Base-by-base conservation (phyloP, 192 early-diverging fungal species). In the Backusella psychrophila region DNA sequence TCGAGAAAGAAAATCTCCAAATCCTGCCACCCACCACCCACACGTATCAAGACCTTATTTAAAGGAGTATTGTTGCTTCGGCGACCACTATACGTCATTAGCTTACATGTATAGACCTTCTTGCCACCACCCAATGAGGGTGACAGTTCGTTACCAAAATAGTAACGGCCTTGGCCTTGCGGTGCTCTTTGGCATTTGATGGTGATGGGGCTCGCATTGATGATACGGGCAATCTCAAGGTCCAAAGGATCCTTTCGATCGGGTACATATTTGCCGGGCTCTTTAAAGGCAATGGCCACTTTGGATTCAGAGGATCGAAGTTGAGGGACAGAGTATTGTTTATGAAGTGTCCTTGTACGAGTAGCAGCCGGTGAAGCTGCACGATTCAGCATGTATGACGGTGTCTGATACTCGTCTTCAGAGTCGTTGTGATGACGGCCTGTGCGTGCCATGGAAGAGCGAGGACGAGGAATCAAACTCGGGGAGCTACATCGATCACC, bases 1-100 rank as follows among this genome's bases (percentile, higher is more conserved):
- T 90, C 88, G 15, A 90, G 52, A 73, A 90, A 83, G 73, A 90
- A 90, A 38, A 89, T 85, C 44, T 90, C 89, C 41, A 90, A 66
- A 78, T 89, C 89, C 26, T 90, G 87, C 85, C 87, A 90, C 33
- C 89, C 88, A 21, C 89, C 89, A 44, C 89, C 88, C 8, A 89
- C 88, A 34, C 88, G 82, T 42, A 89, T 87, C 39, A 88, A 53
- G 1, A 91, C 89, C 53, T 90, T 90, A 34, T 82, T 87, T 19
- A 66, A 74, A 0, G 74, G 46, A 5, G 74, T 14, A 12, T 36
- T 38, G 59, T 72, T 75, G 71, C 75, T 76, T n/a, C 52, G 69
- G 19, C 82, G 75, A 15, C 80, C 72, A 53, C 68, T 79, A 74
- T 77, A 85, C 38, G 35, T 83, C 81, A 78, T 82, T 63, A 83